Percentiles rank a stretch among this genome's conserved stretches.
These are phyloP conservation scores for Pythium aristosporum DNA, from an alignment of 352 stramenopile species.

Conservation along the genomic window DNA sequence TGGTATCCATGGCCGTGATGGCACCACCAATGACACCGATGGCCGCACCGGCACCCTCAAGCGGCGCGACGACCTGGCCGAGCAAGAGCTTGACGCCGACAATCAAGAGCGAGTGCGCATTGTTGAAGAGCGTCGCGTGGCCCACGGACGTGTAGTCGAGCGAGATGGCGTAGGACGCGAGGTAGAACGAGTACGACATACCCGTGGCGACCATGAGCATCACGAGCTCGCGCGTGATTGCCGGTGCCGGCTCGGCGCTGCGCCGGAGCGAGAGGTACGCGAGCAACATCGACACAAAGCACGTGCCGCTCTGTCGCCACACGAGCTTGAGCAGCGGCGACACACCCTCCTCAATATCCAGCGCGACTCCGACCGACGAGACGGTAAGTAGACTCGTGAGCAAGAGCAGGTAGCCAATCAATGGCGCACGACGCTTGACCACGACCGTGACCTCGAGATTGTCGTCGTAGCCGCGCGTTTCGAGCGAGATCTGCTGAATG, in stretches of 20 bases:
- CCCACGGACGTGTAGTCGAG: conserved; percentile 73
- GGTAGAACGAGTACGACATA: conserved; percentile 66
- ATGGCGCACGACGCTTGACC: conserved; percentile 59
- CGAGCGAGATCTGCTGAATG: conserved; percentile 70
- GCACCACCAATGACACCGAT: conserved; percentile 72
- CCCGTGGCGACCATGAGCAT: conserved; percentile 47
- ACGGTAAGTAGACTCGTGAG: conserved; percentile 72
- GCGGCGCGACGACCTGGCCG: conserved; percentile 52
- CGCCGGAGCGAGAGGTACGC: conserved; percentile 40
- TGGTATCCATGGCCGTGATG: conserved; percentile 68
- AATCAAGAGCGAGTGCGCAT: conserved; percentile 76
- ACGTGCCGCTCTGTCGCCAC: conserved; percentile 79
- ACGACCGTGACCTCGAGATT: conserved; percentile 73
- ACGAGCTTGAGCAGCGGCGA: conserved; percentile 84
- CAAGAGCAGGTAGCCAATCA: conserved; percentile 71
- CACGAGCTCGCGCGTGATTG: conserved; percentile 35
- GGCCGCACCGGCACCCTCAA: conserved; percentile 64
- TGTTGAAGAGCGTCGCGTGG: conserved; percentile 84
- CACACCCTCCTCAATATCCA: conserved; percentile 63
- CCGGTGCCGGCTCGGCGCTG: conserved; percentile 26
- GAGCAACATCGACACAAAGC: conserved; percentile 52
- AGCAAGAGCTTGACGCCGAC: conserved; percentile 70
- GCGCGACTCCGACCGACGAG: conserved; percentile 69
- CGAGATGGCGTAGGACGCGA: conserved; percentile 70
- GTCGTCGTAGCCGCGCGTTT: conserved; percentile 66